Evolutionary conservation across 2,329 filamentous ascomycete genomes (phyloP).

Genomic region (Lachnellula subtilissima): DNA sequence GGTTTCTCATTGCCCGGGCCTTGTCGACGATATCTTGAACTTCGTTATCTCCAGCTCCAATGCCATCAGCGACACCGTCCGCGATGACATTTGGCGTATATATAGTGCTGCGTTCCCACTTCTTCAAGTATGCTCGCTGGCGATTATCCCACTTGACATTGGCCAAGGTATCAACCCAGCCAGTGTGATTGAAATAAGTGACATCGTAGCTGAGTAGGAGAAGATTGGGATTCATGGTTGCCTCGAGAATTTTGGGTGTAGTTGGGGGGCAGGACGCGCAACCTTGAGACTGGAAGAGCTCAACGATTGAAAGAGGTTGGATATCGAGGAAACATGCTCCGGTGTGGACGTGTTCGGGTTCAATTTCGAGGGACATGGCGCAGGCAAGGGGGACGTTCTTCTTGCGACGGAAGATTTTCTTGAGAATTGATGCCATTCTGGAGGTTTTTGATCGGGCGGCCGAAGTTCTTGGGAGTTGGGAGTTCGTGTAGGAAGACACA

Average conservation of each 20-base stretch:
- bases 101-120: conserved; percentile 31
- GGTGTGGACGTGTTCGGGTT: conserved; percentile 31
- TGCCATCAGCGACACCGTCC: conserved; percentile 25
- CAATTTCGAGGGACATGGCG: conserved; percentile 29
- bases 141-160: conserved; percentile 30
- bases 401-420: conserved; percentile 31
- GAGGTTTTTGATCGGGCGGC: too few relatives aligned
- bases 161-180: conserved; percentile 33
- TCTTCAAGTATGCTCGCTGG: conserved; percentile 32
- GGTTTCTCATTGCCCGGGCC: conserved; percentile 1
- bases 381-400: conserved; percentile 33
- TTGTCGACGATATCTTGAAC: conserved; percentile 1
- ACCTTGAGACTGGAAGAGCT: conserved; percentile 35
- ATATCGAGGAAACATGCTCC: conserved; percentile 32
- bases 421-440: conserved; percentile 2
- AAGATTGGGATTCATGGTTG: conserved; percentile 29
- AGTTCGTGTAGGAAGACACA: too few relatives aligned
- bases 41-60: conserved; percentile 5
- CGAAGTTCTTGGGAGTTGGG: too few relatives aligned
- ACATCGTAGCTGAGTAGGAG: conserved; percentile 34
- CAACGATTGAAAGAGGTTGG: conserved; percentile 32
- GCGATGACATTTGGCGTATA: conserved; percentile 31
- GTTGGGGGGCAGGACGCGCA: conserved; percentile 33
- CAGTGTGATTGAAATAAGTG: conserved; percentile 33
- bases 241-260: conserved; percentile 30